These are phyloP conservation scores for Suhomyces sp. DNA, from an alignment of 805 yeast species.

Conservation along the genomic window DNA sequence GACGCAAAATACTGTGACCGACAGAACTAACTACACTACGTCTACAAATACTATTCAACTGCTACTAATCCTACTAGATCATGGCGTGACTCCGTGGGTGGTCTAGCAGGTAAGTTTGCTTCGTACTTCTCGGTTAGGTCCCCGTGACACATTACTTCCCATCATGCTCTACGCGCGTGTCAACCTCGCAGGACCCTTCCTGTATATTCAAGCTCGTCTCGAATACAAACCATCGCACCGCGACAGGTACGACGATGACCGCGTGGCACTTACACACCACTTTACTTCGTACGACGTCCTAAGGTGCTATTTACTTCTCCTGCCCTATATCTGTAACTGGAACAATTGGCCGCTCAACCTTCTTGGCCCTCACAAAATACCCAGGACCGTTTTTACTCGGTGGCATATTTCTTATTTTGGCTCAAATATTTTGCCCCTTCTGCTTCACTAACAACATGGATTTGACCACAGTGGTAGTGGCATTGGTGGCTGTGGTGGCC, in stretches of 20 bases:
- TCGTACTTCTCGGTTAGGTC: not conserved
- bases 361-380: not conserved
- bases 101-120: too few relatives aligned
- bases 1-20: too few relatives aligned
- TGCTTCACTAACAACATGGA: not conserved
- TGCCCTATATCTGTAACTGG: not conserved
- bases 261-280: not conserved
- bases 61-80: not conserved
- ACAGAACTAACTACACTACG: not conserved
- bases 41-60: not conserved
- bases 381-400: not conserved
- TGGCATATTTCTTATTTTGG: not conserved
- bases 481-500: conserved; percentile 18
- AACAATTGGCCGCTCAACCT: not conserved
- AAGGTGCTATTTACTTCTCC: not conserved
- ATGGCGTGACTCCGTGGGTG: too few relatives aligned
- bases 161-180: not conserved
- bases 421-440: not conserved
- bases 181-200: not conserved
- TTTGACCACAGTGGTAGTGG: conserved; percentile 10
- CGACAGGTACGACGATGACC: not conserved
- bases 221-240: not conserved
- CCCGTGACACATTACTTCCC: not conserved
- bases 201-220: not conserved
- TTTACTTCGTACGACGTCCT: not conserved